These are phyloP conservation scores for Verbena officinalis DNA, from an alignment of 257 asterid species.

Conservation along the genomic window DNA sequence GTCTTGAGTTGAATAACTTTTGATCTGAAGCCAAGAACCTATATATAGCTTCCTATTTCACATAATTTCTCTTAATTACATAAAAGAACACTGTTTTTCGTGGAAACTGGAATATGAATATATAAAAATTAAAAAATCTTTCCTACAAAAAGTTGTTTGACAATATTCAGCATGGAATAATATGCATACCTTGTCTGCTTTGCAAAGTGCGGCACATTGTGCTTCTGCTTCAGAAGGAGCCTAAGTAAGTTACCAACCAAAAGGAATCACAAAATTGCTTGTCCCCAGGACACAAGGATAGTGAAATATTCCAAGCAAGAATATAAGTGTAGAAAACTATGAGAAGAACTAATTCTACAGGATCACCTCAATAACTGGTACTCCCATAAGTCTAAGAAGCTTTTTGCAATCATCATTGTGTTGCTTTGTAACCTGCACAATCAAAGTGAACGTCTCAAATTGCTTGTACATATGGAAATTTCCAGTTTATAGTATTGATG, in stretches of 20 bases:
- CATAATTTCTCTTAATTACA: conserved; percentile 3
- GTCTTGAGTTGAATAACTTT: conserved; percentile 13
- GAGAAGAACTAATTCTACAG: conserved; percentile 19
- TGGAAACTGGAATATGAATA: not conserved
- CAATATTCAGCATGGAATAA: not conserved
- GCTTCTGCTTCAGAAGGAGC: conserved; percentile 99
- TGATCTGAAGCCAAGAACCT: conserved; percentile 20
- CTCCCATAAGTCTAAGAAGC: conserved; percentile 97
- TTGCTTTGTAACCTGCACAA: conserved; percentile 78
- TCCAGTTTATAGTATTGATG: conserved; percentile 2
- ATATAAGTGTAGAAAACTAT: conserved; percentile 11
- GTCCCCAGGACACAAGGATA: conserved; percentile 8
- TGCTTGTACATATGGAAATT: conserved; percentile 22
- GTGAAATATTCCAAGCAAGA: conserved; percentile 3
- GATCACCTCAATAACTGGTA: conserved; percentile 93
- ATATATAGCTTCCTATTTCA: not conserved
- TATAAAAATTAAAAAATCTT: too few species aligned
- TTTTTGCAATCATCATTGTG: conserved; percentile 96
- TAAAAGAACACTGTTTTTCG: conserved; percentile 4
- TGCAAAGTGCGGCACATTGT: conserved; percentile 92
- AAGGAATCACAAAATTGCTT: conserved; percentile 24
- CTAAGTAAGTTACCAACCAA: conserved; percentile 41
- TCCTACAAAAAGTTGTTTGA: not conserved
- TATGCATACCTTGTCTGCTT: conserved; percentile 60
- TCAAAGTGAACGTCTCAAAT: conserved; percentile 23